Evolutionary conservation across 345 rosid species (phyloP).

Genomic region (Arabis alpina): DNA sequence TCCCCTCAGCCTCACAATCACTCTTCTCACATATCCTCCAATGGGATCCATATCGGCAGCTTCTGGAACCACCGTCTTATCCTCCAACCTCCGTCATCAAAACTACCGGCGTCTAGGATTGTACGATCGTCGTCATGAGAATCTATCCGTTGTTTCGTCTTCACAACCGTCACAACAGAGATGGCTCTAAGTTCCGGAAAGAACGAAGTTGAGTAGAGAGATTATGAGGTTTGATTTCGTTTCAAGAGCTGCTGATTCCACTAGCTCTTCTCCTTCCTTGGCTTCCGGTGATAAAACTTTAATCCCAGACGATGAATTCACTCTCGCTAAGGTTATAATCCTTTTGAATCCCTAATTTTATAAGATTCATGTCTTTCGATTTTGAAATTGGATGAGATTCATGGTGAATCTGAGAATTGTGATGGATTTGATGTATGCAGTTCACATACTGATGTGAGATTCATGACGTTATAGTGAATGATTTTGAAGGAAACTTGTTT

Average conservation of each 20-base stretch:
- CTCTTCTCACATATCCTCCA: too few species aligned
- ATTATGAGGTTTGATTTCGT: constrained; percentile 39
- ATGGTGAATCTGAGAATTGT: not conserved
- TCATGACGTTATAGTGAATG: not conserved
- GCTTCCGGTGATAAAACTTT: constrained; percentile 49
- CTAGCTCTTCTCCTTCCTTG: constrained; percentile 53
- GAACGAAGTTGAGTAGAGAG: constrained; percentile 28
- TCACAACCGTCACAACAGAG: constrained; percentile 34
- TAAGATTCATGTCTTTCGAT: not conserved
- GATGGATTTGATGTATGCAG: not conserved
- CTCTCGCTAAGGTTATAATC: constrained; percentile 71
- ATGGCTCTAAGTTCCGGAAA: constrained; percentile 32
- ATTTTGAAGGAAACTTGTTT: not conserved
- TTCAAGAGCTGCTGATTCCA: constrained; percentile 70
- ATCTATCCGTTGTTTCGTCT: constrained; percentile 44
- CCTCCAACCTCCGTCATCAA: constrained; percentile 29
- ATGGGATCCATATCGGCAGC: constrained; percentile 48
- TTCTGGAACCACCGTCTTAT: constrained; percentile 40
- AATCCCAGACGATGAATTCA: constrained; percentile 74
- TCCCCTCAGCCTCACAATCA: constrained; percentile 43
- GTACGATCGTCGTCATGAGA: constrained; percentile 36
- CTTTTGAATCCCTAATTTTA: constrained; percentile 5
- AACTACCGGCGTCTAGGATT: constrained; percentile 20
- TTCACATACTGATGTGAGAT: not conserved
- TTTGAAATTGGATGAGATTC: not conserved